These are phyloP conservation scores for Pichia phayaonensis DNA, from an alignment of 805 yeast species.

Conservation along the genomic window DNA sequence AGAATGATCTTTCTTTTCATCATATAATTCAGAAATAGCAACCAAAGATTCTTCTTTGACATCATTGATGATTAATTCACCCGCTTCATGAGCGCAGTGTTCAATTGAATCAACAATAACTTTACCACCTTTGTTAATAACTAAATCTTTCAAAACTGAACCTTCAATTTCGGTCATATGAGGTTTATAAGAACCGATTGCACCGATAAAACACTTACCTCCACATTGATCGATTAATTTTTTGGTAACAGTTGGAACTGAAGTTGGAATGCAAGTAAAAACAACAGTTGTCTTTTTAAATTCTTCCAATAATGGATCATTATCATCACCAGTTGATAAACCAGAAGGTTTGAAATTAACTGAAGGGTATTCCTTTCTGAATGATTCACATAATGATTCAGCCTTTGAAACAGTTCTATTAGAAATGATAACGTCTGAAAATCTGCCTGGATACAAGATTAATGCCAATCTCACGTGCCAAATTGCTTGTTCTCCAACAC, in stretches of 20 bases:
- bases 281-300: conserved; percentile 39
- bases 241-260: conserved; percentile 36
- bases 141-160: conserved; percentile 29
- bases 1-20: conserved; percentile 2
- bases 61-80: conserved; percentile 47
- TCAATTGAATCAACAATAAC: conserved; percentile 54
- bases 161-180: conserved; percentile 57
- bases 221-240: conserved; percentile 23
- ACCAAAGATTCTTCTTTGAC: conserved; percentile 34
- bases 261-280: conserved; percentile 56
- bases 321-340: conserved; percentile 8
- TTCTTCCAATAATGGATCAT: conserved; percentile 16
- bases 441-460: conserved; percentile 30
- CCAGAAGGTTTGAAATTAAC: conserved; percentile 19
- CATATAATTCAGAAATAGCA: conserved; percentile 38
- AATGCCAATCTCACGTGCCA: conserved; percentile 51
- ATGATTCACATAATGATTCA: conserved; percentile 21
- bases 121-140: conserved; percentile 30
- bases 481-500: conserved; percentile 56
- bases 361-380: conserved; percentile 24
- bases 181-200: conserved; percentile 64
- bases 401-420: conserved; percentile 40
- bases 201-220: conserved; percentile 37
- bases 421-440: conserved; percentile 36
- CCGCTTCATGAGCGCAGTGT: conserved; percentile 54